phyloP scores from a whole-genome alignment of 108 stramenopile genomes.

The Pseudonitzschia pungens region DNA sequence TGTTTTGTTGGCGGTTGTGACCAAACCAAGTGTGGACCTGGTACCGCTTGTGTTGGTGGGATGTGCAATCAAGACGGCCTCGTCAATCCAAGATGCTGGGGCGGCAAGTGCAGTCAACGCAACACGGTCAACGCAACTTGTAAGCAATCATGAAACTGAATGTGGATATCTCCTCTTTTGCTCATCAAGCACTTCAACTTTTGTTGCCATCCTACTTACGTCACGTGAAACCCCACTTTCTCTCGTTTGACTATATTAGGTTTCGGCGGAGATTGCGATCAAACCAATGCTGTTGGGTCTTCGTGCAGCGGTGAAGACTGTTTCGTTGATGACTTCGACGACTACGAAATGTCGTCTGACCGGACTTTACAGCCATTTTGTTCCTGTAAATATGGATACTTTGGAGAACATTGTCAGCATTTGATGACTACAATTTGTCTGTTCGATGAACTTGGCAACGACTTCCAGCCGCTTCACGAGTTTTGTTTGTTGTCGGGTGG shows the following conservation, averaged over 20 bases:
- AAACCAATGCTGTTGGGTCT: background rate
- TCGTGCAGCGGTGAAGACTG: background rate
- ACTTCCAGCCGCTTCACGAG: slow-evolving; percentile 1
- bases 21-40: background rate
- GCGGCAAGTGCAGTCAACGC: slow-evolving; percentile 2
- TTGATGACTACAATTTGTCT: slow-evolving; percentile 9
- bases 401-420: slow-evolving; percentile 11
- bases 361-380: background rate
- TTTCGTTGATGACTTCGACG: background rate
- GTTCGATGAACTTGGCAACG: background rate
- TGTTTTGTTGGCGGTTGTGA: background rate
- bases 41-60: background rate
- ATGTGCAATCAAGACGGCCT: background rate
- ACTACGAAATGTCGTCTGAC: background rate
- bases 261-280: background rate
- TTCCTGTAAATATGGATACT: slow-evolving; percentile 9
- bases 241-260: background rate
- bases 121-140: background rate
- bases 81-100: background rate
- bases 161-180: background rate
- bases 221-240: background rate
- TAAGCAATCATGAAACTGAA: background rate
- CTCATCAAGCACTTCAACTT: background rate
- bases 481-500: background rate
- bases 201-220: background rate